These are phyloP conservation scores for Lantana camara DNA, from an alignment of 257 asterid species.

Conservation along the genomic window DNA sequence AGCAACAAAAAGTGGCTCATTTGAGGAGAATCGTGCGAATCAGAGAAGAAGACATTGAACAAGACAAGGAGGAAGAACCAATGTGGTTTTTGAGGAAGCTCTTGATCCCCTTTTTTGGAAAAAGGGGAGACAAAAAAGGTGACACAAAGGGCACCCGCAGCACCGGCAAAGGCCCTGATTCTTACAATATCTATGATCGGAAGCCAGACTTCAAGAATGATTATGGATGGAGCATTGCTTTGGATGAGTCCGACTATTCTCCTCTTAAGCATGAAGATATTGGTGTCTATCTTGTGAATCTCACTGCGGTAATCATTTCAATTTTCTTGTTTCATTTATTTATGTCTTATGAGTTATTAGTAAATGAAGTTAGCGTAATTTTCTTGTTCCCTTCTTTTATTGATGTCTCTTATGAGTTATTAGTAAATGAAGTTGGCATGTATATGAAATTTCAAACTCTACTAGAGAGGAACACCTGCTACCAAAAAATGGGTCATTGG, in stretches of 20 bases:
- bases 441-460: no score
- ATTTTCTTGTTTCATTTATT: no score
- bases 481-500: no score
- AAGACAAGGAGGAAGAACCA: slow-evolving; percentile 24
- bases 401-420: no score
- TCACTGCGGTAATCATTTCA: slow-evolving; percentile 57
- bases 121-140: background rate
- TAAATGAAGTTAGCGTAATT: no score
- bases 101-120: slow-evolving; percentile 46
- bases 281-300: slow-evolving; percentile 73
- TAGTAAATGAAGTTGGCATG: no score
- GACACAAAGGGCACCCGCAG: slow-evolving; percentile 5
- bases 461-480: no score
- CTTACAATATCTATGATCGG: slow-evolving; percentile 61
- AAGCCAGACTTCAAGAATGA: slow-evolving; percentile 65
- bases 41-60: slow-evolving; percentile 17
- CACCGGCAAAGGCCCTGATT: slow-evolving; percentile 47
- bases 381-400: no score
- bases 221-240: slow-evolving; percentile 79
- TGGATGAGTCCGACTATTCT: slow-evolving; percentile 57
- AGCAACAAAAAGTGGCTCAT: slow-evolving; percentile 40
- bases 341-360: no score
- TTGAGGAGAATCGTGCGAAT: slow-evolving; percentile 48
- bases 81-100: slow-evolving; percentile 65
- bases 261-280: slow-evolving; percentile 57